These are phyloP conservation scores for Silene uniflora DNA, from an alignment of 148 eudicot species.

Conservation along the genomic window DNA sequence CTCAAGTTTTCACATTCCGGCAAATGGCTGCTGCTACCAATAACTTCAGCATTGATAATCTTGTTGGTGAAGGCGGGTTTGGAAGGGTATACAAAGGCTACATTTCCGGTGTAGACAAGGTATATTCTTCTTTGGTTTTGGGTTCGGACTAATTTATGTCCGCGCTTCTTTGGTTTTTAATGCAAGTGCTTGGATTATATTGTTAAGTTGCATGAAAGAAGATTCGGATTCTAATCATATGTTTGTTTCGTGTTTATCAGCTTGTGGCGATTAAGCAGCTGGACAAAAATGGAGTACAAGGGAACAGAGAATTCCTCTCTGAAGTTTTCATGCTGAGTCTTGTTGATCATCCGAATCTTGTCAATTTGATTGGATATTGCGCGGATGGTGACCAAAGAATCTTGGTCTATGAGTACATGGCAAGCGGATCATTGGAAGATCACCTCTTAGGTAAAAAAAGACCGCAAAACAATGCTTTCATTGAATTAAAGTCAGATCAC, in stretches of 20 bases:
- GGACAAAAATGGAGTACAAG: conserved; percentile 73
- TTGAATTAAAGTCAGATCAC: neutral
- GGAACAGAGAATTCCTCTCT: conserved; percentile 72
- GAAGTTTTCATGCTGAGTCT: conserved; percentile 73
- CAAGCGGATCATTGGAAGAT: conserved; percentile 68
- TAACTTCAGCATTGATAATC: conserved; percentile 62
- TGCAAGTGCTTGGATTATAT: no score
- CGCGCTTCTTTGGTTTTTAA: no score
- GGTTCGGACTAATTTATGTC: no score
- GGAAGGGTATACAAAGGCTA: conserved; percentile 90
- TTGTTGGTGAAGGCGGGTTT: conserved; percentile 87
- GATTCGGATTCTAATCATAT: neutral
- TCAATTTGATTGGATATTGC: conserved; percentile 79
- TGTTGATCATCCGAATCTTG: conserved; percentile 71
- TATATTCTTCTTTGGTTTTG: conserved; percentile 16
- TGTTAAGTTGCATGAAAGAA: no score
- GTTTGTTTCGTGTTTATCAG: conserved; percentile 33
- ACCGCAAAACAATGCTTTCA: neutral
- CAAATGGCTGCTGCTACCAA: conserved; percentile 77
- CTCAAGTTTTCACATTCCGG: conserved; percentile 73
- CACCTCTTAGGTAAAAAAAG: conserved; percentile 64
- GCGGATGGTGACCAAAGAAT: conserved; percentile 94
- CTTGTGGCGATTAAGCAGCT: conserved; percentile 89
- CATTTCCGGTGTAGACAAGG: conserved; percentile 48
- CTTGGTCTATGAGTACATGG: conserved; percentile 84